Evolutionary conservation across 805 yeast genomes (phyloP), one percentile per base, ranked within the genome.

Genomic region (Candida nanaspora): DNA sequence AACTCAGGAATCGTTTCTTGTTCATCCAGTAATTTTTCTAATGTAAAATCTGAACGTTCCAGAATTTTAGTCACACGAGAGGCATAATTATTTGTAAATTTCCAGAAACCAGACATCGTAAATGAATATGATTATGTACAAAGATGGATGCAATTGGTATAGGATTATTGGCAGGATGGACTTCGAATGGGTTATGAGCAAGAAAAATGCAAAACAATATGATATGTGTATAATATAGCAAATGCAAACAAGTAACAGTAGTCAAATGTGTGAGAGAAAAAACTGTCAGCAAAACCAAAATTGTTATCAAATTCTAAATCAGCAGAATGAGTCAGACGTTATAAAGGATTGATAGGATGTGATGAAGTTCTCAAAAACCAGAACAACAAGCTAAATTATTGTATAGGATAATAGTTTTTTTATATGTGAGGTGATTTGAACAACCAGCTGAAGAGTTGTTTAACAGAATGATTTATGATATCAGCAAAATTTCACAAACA

Each of bases 1-100:
- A 86, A 65, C 56, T 86, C 93, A 43, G 84, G 84, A 22, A 84
- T 66, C 23, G 86, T 61, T 43, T 82, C 89, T 35, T 78, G 82
- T 50, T 85, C 91, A 55, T 83, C 88, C 45, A 86, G 64, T 35
- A 86, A 61, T 37, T 81, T 82, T 35, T 74, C 78, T 44, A 79
- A 59, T 5, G 63, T 56, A 46, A 63, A 67, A 42, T 71, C 69
- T 4, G 69, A 68, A 42, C 62, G 65, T 44, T 74, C 78, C 34
- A 61, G 76, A 63, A 74, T 59, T 31, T 65, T 70, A 42, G 80
- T 74, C 39, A 79, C 70, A 39, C 78, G 70, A 2, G 83, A 74
- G 30, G 72, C 76, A 56, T 75, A 78, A 47, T 73, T 80, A 53
- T 72, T 77, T 13, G 64, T 58, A 38, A 61, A 61, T 45, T 59